Conservation (phyloP, 164 flowering plant species). For the Annona cherimola region DNA sequence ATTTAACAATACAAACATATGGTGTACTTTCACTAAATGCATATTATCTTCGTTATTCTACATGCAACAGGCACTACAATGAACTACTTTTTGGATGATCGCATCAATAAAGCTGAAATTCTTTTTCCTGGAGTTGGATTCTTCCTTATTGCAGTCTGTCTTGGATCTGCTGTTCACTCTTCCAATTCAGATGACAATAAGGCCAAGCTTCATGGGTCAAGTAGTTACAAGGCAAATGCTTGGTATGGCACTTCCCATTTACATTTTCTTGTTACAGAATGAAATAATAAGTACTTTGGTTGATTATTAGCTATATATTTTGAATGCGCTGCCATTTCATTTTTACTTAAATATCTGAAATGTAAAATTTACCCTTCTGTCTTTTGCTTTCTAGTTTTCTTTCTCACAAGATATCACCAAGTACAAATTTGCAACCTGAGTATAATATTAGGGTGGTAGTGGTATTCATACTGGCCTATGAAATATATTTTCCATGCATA, state of each 20-base stretch:
- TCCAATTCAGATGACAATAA: slow-evolving; percentile 66
- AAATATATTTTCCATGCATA: too few species aligned
- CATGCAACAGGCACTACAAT: slow-evolving; percentile 61
- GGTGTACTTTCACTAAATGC: neutral
- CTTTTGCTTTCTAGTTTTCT: neutral
- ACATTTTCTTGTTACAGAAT: neutral
- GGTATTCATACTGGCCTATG: too few species aligned
- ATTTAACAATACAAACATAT: neutral
- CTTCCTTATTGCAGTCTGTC: slow-evolving; percentile 70
- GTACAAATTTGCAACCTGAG: neutral
- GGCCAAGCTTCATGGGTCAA: slow-evolving; percentile 39
- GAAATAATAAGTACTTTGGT: neutral
- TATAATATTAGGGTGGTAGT: neutral
- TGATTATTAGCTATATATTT: too few species aligned
- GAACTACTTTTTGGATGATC: slow-evolving; percentile 84
- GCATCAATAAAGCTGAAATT: slow-evolving; percentile 72
- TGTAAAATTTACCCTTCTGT: neutral
- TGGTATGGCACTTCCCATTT: slow-evolving; percentile 24
- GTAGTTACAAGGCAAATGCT: slow-evolving; percentile 16
- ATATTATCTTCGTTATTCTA: neutral
- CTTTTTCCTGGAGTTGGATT: slow-evolving; percentile 91
- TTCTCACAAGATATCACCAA: neutral
- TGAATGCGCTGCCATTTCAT: too few species aligned
- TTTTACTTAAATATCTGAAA: too few species aligned
- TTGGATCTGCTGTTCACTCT: slow-evolving; percentile 71